phyloP scores from a whole-genome alignment of 1,284 basidiomycete species.

The Papiliotrema fonsecae region DNA sequence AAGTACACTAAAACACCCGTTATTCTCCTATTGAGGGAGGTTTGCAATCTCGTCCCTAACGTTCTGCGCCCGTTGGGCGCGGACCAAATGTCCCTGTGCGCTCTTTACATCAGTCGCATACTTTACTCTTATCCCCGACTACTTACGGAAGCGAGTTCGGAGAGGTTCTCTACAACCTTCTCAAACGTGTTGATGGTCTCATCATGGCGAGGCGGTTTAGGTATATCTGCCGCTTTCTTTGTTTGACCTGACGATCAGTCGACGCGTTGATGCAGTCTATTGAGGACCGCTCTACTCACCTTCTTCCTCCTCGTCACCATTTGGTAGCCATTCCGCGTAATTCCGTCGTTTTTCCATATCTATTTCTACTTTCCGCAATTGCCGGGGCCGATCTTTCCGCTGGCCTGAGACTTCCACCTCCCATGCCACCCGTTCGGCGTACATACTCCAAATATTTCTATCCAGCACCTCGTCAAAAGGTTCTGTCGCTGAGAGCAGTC shows the following conservation, averaged over 20 bases:
- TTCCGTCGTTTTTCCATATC: slow-evolving; percentile 53
- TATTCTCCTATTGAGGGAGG: slow-evolving; percentile 16
- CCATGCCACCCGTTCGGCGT: slow-evolving; percentile 62
- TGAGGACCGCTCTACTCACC: too few relatives aligned
- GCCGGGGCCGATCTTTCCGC: slow-evolving; percentile 56
- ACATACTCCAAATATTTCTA: slow-evolving; percentile 64
- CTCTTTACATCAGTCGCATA: slow-evolving; percentile 19
- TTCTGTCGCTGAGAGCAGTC: slow-evolving; percentile 56
- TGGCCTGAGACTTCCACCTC: slow-evolving; percentile 62
- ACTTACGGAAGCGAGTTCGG: slow-evolving; percentile 35
- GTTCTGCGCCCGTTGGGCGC: slow-evolving; percentile 43
- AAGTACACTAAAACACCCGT: too few relatives aligned
- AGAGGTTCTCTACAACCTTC: slow-evolving; percentile 26
- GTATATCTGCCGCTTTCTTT: slow-evolving; percentile 18
- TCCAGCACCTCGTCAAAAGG: slow-evolving; percentile 75
- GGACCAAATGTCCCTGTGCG: slow-evolving; percentile 35
- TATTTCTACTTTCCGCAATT: slow-evolving; percentile 54
- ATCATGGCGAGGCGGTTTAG: slow-evolving; percentile 31
- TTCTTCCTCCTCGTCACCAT: slow-evolving; percentile 22
- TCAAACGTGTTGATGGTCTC: slow-evolving; percentile 33
- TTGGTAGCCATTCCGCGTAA: slow-evolving; percentile 46
- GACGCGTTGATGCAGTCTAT: not conserved
- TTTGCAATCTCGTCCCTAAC: slow-evolving; percentile 41
- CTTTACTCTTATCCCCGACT: not conserved
- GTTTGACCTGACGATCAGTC: not conserved